phyloP scores from a whole-genome alignment of 129 eudicot genomes.

The Glebionis coronaria region DNA sequence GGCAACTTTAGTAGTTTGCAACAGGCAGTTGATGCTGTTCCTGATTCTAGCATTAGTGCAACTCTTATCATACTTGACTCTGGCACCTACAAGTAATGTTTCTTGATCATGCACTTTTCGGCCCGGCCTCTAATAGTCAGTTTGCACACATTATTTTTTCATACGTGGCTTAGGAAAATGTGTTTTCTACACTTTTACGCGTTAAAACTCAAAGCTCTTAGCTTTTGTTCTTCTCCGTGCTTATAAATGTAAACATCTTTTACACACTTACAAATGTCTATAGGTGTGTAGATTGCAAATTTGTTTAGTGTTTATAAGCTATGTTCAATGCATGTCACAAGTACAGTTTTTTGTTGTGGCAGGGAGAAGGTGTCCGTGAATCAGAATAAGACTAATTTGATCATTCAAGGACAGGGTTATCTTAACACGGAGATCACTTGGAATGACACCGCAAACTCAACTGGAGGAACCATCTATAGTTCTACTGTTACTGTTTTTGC shows the following conservation, averaged over 20 bases:
- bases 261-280: background rate
- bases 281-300: background rate
- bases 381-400: constrained; percentile 61
- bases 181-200: too few species aligned
- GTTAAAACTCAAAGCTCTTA: too few species aligned
- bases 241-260: too few species aligned
- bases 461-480: constrained; percentile 74
- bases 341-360: constrained; percentile 5
- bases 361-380: constrained; percentile 73
- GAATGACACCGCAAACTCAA: constrained; percentile 90
- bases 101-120: background rate
- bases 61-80: constrained; percentile 65
- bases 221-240: too few species aligned
- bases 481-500: constrained; percentile 57
- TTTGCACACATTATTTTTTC: too few species aligned
- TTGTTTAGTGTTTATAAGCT: background rate
- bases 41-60: constrained; percentile 50
- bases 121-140: too few species aligned
- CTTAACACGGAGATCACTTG: constrained; percentile 65
- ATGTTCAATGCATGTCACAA: background rate
- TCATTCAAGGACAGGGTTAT: constrained; percentile 78
- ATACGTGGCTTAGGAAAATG: too few species aligned
- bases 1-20: constrained; percentile 80
- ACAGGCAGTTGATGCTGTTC: constrained; percentile 75
- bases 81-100: constrained; percentile 71